Base-by-base conservation (phyloP, 805 yeast genomes). In the Jamesozyma spencerorum region DNA sequence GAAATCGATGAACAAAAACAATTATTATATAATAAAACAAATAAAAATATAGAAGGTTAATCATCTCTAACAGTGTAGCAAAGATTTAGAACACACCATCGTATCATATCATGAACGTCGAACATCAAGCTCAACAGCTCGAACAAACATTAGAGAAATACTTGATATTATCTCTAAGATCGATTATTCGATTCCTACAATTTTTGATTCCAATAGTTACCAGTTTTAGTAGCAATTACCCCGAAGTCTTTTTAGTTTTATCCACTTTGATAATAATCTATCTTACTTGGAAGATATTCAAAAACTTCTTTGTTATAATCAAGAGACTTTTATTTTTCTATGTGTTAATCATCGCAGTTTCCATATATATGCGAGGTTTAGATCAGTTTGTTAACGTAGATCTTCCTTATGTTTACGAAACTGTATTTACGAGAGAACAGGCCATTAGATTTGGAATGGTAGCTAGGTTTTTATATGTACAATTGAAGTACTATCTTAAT, bases 311-410 rank as follows among this genome's bases (percentile, higher is more conserved):
- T 27, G 51, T 54, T 3, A 44, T 58, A 2, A 11, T 65, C 27
- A 65, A 53, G 42, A 46, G 54, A 22, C 13, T 52, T 1, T 17
- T 57, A 0, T 42, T 54, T n/a, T 14, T 57, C 1, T 13, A 41
- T 1, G 12, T 58, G 13, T 18, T 57, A 0, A 20, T 54, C 2
- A 12, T 56, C 0, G 48, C 39, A 3, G 34, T 53, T 5, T 54
- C 63, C 48, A 36, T 64, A 14, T 64, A 62, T 34, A n/a, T 55
- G 15, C 51, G 70, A 37, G 70, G 70, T 1, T 40, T 51, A 10
- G 51, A 50, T 11, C 52, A 47, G 17, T 48, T 54, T 33, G 24
- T 52, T 17, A 37, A 30, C 31, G 15, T 42, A 10, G 60, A 55
- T 37, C 12, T 56, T n/a, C 58, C 60, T 13, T 31, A 31, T 18